phyloP scores from a whole-genome alignment of 2,329 filamentous ascomycete genomes.

The Monosporascus sp. region DNA sequence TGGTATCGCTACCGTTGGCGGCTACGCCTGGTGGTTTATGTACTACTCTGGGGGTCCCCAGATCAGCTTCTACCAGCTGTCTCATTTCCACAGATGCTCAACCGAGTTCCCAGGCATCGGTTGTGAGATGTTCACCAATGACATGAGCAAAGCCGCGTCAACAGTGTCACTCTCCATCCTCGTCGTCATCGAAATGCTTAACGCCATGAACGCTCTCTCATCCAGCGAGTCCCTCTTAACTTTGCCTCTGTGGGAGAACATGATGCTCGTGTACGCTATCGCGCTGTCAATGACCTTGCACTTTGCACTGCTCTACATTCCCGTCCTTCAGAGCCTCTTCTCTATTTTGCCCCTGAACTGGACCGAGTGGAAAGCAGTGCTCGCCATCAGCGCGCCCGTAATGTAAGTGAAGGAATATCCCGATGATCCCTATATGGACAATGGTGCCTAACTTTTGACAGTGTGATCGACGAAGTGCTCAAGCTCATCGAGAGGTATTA shows the following conservation, averaged over 20 bases:
- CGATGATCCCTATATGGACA: too few species aligned
- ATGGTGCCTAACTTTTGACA: slow-evolving; percentile 29
- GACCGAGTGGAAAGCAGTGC: slow-evolving; percentile 87
- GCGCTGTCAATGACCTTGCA: slow-evolving; percentile 88
- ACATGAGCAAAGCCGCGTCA: slow-evolving; percentile 82
- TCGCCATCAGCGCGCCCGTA: slow-evolving; percentile 84
- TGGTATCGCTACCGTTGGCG: slow-evolving; percentile 87
- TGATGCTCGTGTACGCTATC: slow-evolving; percentile 97
- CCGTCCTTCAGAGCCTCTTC: slow-evolving; percentile 83
- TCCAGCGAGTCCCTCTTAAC: slow-evolving; percentile 92
- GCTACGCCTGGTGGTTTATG: slow-evolving; percentile 99
- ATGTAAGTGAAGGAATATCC: slow-evolving; percentile 57
- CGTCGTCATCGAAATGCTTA: slow-evolving; percentile 98
- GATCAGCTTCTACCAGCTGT: slow-evolving; percentile 83
- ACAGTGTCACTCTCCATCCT: slow-evolving; percentile 89
- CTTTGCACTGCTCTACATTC: slow-evolving; percentile 88
- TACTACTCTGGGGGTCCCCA: slow-evolving; percentile 86
- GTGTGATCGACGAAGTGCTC: slow-evolving; percentile 76
- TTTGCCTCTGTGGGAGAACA: slow-evolving; percentile 94
- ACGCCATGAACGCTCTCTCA: slow-evolving; percentile 96
- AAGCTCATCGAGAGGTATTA: slow-evolving; percentile 70
- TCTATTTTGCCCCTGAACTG: slow-evolving; percentile 82
- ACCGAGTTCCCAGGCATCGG: slow-evolving; percentile 81
- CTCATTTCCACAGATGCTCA: slow-evolving; percentile 91
- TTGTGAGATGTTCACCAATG: slow-evolving; percentile 84